phyloP scores from a whole-genome alignment of 768 basidiomycete genomes.

The Leucosporidium creatinivorum region DNA sequence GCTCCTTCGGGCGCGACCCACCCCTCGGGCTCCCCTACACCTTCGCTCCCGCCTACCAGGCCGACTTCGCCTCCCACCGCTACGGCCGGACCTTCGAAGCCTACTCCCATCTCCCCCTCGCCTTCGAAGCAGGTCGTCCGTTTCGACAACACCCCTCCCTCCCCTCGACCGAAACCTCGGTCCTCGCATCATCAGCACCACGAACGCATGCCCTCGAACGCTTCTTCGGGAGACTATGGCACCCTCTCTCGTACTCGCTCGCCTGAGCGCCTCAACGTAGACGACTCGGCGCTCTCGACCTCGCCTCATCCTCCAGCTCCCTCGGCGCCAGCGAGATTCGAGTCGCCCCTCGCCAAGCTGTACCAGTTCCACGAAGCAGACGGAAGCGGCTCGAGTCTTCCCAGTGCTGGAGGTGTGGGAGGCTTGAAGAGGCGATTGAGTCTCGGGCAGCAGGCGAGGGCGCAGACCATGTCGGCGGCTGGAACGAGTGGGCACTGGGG shows the following conservation, averaged over 20 bases:
- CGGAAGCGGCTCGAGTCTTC: not conserved
- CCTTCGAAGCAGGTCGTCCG: too few relatives aligned
- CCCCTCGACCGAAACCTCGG: not conserved
- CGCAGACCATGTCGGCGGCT: too few relatives aligned
- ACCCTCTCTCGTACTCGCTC: not conserved
- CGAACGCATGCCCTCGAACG: not conserved
- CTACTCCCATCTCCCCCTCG: too few relatives aligned
- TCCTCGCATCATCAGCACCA: not conserved
- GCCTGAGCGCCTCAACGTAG: not conserved
- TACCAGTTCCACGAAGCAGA: not conserved
- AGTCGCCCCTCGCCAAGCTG: conserved; percentile 1
- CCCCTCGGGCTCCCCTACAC: not conserved
- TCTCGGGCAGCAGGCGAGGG: too few relatives aligned
- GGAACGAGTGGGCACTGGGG: too few relatives aligned
- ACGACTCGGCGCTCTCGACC: conserved; percentile 1
- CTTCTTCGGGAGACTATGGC: not conserved
- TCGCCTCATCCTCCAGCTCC: not conserved
- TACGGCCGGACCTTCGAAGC: too few relatives aligned
- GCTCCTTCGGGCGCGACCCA: not conserved
- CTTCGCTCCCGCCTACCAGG: not conserved
- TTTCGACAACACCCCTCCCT: not conserved
- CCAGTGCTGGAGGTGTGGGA: too few relatives aligned
- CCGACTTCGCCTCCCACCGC: not conserved
- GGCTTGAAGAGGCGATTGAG: too few relatives aligned
- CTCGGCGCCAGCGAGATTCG: not conserved